Evolutionary conservation across 495 filamentous ascomycete species (phyloP).

Genomic region (Penicillium taxi): DNA sequence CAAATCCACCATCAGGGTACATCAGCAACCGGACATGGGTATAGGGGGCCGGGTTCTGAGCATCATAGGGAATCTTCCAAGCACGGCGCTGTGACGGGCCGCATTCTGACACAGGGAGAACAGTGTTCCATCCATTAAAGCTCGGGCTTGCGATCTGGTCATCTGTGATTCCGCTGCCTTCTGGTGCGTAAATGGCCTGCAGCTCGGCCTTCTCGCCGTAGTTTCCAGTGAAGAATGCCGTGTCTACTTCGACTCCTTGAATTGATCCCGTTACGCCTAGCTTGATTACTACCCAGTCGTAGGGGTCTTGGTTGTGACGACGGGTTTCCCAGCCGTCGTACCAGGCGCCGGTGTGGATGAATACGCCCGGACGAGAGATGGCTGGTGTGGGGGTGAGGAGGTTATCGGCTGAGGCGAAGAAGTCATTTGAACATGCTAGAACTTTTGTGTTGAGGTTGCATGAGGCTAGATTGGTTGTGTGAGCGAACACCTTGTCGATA

Average conservation of each 20-base stretch:
- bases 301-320: conserved; percentile 68
- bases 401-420: conserved; percentile 77
- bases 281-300: conserved; percentile 77
- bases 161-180: conserved; percentile 47
- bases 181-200: conserved; percentile 62
- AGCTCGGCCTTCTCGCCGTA: conserved; percentile 76
- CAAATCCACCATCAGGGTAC: conserved; percentile 94
- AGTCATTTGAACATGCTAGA: conserved; percentile 76
- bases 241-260: conserved; percentile 78
- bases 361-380: conserved; percentile 70
- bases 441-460: conserved; percentile 63
- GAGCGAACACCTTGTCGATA: conserved; percentile 62
- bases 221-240: conserved; percentile 79
- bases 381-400: conserved; percentile 68
- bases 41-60: conserved; percentile 53
- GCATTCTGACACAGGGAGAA: conserved; percentile 62
- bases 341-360: conserved; percentile 82
- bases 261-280: conserved; percentile 77
- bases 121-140: conserved; percentile 60
- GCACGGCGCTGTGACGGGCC: conserved; percentile 69
- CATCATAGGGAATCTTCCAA: conserved; percentile 56
- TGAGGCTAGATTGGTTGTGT: conserved; percentile 65
- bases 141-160: conserved; percentile 52
- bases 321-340: conserved; percentile 95
- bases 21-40: conserved; percentile 82